Conservation (phyloP, 1,284 basidiomycete genomes). For the Sporisorium exsertum region DNA sequence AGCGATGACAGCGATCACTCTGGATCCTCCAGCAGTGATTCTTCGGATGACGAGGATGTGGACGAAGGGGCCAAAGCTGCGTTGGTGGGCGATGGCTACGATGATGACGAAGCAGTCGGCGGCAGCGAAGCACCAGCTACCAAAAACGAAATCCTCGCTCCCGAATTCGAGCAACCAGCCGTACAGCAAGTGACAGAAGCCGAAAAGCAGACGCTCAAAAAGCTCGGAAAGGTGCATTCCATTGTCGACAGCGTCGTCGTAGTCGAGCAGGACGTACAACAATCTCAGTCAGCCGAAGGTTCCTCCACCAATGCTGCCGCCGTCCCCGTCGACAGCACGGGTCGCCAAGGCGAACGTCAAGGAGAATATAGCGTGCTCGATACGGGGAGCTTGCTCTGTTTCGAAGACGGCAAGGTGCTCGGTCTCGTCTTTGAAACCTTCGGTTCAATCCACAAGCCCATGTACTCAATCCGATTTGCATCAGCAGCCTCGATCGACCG, state of each 20-base stretch:
- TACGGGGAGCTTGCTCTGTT: conserved; percentile 85
- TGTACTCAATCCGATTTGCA: conserved; percentile 79
- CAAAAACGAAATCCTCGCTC: conserved; percentile 58
- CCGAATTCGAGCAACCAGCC: conserved; percentile 40
- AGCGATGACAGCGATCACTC: conserved; percentile 23
- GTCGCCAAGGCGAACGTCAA: conserved; percentile 45
- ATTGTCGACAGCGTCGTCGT: conserved; percentile 66
- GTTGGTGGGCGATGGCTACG: conserved; percentile 30
- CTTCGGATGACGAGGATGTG: conserved; percentile 35
- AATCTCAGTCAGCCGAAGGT: conserved; percentile 9
- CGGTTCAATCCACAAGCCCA: conserved; percentile 83
- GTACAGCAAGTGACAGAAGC: conserved; percentile 34
- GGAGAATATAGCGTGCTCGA: conserved; percentile 79
- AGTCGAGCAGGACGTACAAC: conserved; percentile 58
- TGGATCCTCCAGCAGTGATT: conserved; percentile 27
- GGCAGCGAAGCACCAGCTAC: conserved; percentile 44
- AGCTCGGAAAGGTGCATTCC: conserved; percentile 60
- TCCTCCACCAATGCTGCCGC: conserved; percentile 2
- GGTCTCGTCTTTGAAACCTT: conserved; percentile 91
- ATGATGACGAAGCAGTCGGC: conserved; percentile 47
- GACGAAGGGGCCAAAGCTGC: conserved; percentile 7
- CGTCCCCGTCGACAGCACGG: conserved; percentile 47
- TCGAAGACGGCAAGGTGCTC: conserved; percentile 82
- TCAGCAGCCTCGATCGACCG: conserved; percentile 65
- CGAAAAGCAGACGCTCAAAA: conserved; percentile 44